Evolutionary conservation across 2,329 filamentous ascomycete species (phyloP).

Genomic region (Epicoccum sorghinum): DNA sequence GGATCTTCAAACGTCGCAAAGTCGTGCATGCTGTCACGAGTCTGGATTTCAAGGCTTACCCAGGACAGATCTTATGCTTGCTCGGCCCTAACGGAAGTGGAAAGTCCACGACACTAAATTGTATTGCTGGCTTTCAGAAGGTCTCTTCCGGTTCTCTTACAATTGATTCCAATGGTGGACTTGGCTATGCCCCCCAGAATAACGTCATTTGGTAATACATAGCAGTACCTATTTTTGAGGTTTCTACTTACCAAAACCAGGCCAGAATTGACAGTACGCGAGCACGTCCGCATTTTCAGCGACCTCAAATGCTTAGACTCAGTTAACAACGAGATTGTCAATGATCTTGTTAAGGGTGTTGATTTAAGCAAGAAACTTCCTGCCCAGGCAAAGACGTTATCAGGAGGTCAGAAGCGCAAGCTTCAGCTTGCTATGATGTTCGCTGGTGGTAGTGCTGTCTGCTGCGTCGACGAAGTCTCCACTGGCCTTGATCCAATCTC

Average conservation of each 20-base stretch:
- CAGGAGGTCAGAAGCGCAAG: conserved; percentile 88
- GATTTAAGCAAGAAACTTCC: conserved; percentile 76
- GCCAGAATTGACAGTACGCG: conserved; percentile 35
- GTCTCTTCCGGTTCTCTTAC: conserved; percentile 28
- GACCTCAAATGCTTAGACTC: conserved; percentile 30
- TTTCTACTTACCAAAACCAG: conserved; percentile 42
- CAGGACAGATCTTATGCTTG: conserved; percentile 34
- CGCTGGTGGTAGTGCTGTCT: conserved; percentile 82
- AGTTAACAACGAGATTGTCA: conserved; percentile 57
- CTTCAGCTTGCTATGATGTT: conserved; percentile 92
- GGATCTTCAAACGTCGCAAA: conserved; percentile 27
- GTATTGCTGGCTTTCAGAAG: conserved; percentile 31
- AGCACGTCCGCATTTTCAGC: conserved; percentile 39
- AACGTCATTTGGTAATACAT: conserved; percentile 30
- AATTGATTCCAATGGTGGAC: conserved; percentile 30
- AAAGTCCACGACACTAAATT: conserved; percentile 35
- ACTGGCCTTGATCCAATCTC: conserved; percentile 85
- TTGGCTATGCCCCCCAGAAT: conserved; percentile 36
- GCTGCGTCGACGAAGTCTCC: conserved; percentile 87
- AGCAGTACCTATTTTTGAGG: no score
- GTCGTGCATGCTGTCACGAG: conserved; percentile 29
- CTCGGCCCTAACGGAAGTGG: conserved; percentile 37
- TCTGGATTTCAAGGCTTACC: conserved; percentile 27
- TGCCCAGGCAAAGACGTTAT: conserved; percentile 75
- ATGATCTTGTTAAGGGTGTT: conserved; percentile 57